Evolutionary conservation across 139 green algal genomes (phyloP), one percentile per base, ranked within the genome.

Genomic region (Micractinium sp.): DNA sequence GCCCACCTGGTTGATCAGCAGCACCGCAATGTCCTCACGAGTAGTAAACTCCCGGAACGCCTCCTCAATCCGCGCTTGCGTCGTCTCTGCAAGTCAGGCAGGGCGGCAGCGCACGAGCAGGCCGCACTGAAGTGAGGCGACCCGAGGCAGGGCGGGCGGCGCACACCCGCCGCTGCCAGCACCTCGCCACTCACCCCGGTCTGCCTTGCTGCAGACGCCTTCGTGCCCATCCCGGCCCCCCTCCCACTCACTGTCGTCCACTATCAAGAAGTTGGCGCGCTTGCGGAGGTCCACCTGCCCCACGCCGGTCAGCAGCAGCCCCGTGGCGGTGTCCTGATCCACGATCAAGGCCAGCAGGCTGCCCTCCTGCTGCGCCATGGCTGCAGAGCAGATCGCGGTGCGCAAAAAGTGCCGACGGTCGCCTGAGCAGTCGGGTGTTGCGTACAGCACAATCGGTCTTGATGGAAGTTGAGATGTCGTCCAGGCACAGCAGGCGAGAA

Each of bases 261-360:
- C 98, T 29, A 99, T 93, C 19, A 99, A 87, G 82, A 97, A 99
- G 92, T 99, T 99, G 61, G 88, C 93, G 76, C 96, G 96, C 75
- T 96, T 96, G 31, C 97, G 91, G 14, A 98, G 56, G 93, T 99
- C 98, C 27, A 99, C 91, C 82, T 99, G 95, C 0, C 98, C 98
- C 5, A 99, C 96, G 36, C 98, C 98, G 31, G 98, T 97, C 4
- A 99, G 94, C 66, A 99, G 89, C 86, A 99, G 99, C 33, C 98
- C 98, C 12, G 98, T 99, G 36, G 99, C 96, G 0, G 98, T 99
- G 89, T 99, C 98, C 96, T 99, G 84, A 60, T 95, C 93, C 3
- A 91, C 91, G 73, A 95, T 95, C 27, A 95, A 83, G 53, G 91
- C 93, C 29, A 95, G 56, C 38, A 94, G 80, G 41, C 47, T 13